These are phyloP conservation scores for Dictyophora rubrovolvata DNA, from an alignment of 768 basidiomycete species.

Conservation along the genomic window DNA sequence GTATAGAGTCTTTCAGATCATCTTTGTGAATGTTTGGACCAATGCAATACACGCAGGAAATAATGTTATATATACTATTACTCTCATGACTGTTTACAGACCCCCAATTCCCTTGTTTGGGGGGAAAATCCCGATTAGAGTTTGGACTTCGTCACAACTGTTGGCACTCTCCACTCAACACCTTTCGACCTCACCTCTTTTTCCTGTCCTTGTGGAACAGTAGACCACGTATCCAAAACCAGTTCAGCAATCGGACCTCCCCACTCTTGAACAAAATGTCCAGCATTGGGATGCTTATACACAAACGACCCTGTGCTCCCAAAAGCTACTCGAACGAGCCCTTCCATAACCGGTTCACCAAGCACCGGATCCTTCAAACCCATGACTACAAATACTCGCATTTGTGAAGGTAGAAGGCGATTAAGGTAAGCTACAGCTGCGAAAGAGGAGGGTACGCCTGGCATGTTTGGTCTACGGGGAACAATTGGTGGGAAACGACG, in stretches of 20 bases:
- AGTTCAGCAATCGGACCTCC: conserved; percentile 1
- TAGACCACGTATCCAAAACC: conserved; percentile 7
- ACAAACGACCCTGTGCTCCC: background rate
- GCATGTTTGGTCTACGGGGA: conserved; percentile 1
- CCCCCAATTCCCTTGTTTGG: background rate
- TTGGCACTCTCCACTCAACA: conserved; percentile 7
- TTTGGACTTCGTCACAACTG: background rate
- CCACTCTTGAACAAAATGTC: conserved; percentile 11
- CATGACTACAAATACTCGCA: conserved; percentile 7
- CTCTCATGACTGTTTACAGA: background rate
- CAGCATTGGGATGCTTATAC: conserved; percentile 3
- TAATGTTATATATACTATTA: too few species aligned
- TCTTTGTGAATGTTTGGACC: too few species aligned
- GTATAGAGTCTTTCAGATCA: background rate
- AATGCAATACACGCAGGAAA: too few species aligned
- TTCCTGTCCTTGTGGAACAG: conserved; percentile 1
- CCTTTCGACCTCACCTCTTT: background rate
- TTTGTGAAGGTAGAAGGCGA: background rate
- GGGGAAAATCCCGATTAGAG: background rate
- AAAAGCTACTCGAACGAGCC: background rate
- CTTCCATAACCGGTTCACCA: conserved; percentile 6
- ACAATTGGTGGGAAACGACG: conserved; percentile 9
- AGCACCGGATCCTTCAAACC: conserved; percentile 6
- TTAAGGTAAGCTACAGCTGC: conserved; percentile 6
- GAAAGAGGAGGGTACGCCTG: conserved; percentile 5